phyloP scores from a whole-genome alignment of 805 yeast species.

The Tetrapisispora phaffii region DNA sequence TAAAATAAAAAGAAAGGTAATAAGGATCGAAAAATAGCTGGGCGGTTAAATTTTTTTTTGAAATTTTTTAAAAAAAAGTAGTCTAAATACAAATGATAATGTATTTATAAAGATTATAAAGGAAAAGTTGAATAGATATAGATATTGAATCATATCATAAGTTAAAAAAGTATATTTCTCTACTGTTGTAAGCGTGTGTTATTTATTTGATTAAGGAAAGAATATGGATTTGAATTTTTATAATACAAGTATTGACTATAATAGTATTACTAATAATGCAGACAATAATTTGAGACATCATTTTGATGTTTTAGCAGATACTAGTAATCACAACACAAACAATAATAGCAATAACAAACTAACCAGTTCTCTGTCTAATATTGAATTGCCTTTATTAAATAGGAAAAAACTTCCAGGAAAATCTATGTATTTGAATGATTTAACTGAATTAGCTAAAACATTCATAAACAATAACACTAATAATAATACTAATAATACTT shows the following conservation, averaged over 20 bases:
- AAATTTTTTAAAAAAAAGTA: too few species aligned
- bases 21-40: neutral
- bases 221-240: constrained; percentile 4
- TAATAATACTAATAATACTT: neutral
- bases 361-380: neutral
- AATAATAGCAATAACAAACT: neutral
- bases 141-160: neutral
- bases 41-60: neutral
- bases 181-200: too few species aligned
- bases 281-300: neutral
- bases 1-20: neutral
- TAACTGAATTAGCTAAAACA: neutral
- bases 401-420: neutral
- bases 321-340: neutral
- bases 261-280: constrained; percentile 2
- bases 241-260: constrained; percentile 3
- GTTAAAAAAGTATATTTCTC: too few species aligned
- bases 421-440: neutral
- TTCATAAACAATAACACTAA: neutral
- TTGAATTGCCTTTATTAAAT: neutral
- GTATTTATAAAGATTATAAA: neutral
- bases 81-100: neutral
- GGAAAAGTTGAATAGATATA: neutral
- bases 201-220: neutral
- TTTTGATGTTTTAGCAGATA: neutral